Percentiles rank a stretch among this genome's conserved stretches.
Evolutionary conservation across 331 rosid species (phyloP).

Genomic region (Spiraea crenata): DNA sequence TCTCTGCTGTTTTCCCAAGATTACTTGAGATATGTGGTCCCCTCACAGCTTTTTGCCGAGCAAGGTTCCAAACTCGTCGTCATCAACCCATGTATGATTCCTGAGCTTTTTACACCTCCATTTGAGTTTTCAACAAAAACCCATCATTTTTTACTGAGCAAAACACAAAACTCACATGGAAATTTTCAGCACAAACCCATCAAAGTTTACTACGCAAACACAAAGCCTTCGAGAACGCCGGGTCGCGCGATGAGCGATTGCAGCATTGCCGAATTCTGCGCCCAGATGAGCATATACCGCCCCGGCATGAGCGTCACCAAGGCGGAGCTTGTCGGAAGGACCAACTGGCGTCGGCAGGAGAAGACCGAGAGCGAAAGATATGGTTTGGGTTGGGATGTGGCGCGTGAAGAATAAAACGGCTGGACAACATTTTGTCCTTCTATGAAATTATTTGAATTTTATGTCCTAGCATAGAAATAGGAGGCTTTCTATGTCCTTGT

Average conservation of each 20-base stretch:
- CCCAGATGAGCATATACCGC: slow-evolving; percentile 80
- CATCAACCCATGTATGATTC: slow-evolving; percentile 73
- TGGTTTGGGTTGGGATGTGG: no score
- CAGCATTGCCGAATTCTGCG: slow-evolving; percentile 66
- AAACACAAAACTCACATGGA: background rate
- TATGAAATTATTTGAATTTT: no score
- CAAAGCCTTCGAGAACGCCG: slow-evolving; percentile 60
- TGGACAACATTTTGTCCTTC: no score
- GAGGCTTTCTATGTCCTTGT: no score
- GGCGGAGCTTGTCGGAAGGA: slow-evolving; percentile 81
- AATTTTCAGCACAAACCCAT: no score
- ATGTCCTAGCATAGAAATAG: no score
- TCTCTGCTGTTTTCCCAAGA: slow-evolving; percentile 63
- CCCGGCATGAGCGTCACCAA: slow-evolving; percentile 93
- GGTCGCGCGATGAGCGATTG: slow-evolving; percentile 73
- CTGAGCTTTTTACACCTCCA: background rate
- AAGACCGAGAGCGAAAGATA: slow-evolving; percentile 76
- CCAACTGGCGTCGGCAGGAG: slow-evolving; percentile 89
- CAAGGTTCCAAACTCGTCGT: slow-evolving; percentile 92
- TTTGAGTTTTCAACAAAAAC: background rate
- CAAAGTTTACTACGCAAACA: no score
- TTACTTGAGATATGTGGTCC: slow-evolving; percentile 85
- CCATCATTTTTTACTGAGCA: slow-evolving; percentile 4
- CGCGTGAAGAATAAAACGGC: no score
- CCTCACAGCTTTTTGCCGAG: slow-evolving; percentile 80